phyloP scores from a whole-genome alignment of 192 early-diverging fungal species.

The Coemansia sp. region DNA sequence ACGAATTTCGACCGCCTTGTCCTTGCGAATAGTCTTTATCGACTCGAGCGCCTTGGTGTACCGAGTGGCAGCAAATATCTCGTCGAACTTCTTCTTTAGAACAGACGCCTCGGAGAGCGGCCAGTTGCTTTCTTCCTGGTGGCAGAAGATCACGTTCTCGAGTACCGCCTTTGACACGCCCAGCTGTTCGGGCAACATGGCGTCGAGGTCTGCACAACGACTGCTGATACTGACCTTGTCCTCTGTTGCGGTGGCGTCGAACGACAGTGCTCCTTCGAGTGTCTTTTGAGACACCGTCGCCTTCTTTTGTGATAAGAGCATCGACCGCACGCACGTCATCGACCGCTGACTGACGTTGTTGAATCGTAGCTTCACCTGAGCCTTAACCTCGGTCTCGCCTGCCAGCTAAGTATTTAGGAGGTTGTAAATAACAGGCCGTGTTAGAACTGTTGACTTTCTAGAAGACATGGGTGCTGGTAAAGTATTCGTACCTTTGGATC shows the following conservation, averaged over 20 bases:
- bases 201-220: constrained; percentile 84
- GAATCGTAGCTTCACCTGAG: constrained; percentile 89
- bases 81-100: constrained; percentile 98
- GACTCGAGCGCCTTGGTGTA: constrained; percentile 89
- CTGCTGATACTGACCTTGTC: constrained; percentile 74
- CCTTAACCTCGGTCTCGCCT: constrained; percentile 79
- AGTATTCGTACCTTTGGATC: constrained; percentile 73
- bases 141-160: constrained; percentile 98
- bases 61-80: constrained; percentile 91
- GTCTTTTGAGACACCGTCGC: constrained; percentile 64
- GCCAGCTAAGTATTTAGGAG: constrained; percentile 53
- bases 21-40: constrained; percentile 78
- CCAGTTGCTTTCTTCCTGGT: constrained; percentile 98
- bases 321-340: constrained; percentile 74
- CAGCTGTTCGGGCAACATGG: constrained; percentile 77
- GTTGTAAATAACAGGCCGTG: background rate
- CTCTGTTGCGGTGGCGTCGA: constrained; percentile 56
- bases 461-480: background rate
- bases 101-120: constrained; percentile 83
- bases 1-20: constrained; percentile 62
- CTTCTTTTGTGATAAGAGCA: constrained; percentile 74
- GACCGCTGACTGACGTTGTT: constrained; percentile 69
- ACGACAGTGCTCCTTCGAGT: constrained; percentile 73
- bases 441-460: background rate
- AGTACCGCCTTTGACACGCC: constrained; percentile 91